These are phyloP conservation scores for Neurospora sp. DNA, from an alignment of 495 filamentous ascomycete genomes.

Conservation along the genomic window DNA sequence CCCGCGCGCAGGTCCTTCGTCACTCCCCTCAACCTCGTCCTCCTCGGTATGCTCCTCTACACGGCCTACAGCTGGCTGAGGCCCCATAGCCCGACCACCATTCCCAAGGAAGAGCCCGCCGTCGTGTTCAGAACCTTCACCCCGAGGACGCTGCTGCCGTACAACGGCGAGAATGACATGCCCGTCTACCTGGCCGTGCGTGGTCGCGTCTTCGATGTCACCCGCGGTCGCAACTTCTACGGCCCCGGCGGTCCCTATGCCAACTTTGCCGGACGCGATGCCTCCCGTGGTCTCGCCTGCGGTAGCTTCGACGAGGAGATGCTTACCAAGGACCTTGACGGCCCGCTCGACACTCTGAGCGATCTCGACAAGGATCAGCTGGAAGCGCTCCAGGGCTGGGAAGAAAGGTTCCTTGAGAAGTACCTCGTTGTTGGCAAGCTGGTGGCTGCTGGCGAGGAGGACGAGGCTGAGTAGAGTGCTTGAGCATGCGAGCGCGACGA, in stretches of 20 bases:
- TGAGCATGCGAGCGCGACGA: background rate
- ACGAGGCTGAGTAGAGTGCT: constrained; percentile 7
- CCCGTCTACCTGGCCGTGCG: constrained; percentile 81
- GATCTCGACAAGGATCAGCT: constrained; percentile 68
- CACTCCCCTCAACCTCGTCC: constrained; percentile 70
- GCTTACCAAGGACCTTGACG: constrained; percentile 86
- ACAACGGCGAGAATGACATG: constrained; percentile 64
- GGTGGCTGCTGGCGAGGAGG: constrained; percentile 42
- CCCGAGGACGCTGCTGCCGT: constrained; percentile 73
- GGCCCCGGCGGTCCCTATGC: constrained; percentile 86
- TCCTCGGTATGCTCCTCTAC: constrained; percentile 58
- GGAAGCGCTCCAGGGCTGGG: constrained; percentile 80
- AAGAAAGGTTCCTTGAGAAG: constrained; percentile 85
- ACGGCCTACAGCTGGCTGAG: constrained; percentile 58
- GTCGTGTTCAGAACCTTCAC: constrained; percentile 88
- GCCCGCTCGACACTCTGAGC: constrained; percentile 70
- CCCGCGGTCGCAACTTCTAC: constrained; percentile 79
- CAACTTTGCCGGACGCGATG: constrained; percentile 92
- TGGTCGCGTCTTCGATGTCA: constrained; percentile 80
- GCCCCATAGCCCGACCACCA: constrained; percentile 42
- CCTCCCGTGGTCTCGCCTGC: constrained; percentile 79
- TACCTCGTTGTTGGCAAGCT: constrained; percentile 90
- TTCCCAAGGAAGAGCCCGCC: constrained; percentile 58
- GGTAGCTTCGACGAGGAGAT: constrained; percentile 94
- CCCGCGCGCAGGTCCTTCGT: constrained; percentile 47